Evolutionary conservation across 495 filamentous ascomycete species (phyloP).

Genomic region (Clavariopsis aquatica): DNA sequence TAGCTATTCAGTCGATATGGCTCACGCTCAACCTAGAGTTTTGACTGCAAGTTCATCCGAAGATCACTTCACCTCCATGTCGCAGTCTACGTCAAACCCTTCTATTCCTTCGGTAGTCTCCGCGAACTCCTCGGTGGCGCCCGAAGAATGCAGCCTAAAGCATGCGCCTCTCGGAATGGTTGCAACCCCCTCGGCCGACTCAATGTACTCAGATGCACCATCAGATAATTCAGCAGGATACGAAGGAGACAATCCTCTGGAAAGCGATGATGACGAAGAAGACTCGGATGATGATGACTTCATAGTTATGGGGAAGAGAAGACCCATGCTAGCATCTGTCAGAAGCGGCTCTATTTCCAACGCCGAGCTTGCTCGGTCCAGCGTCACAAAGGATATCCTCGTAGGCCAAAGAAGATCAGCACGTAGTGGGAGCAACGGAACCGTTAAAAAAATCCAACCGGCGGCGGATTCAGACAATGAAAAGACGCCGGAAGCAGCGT

Average conservation of each 20-base stretch:
- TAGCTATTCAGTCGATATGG: slow-evolving; percentile 20
- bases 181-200: slow-evolving; percentile 32
- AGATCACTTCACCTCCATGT: slow-evolving; percentile 47
- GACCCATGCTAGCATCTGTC: neutral
- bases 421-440: slow-evolving; percentile 42
- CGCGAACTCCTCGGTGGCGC: slow-evolving; percentile 44
- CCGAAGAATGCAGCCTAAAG: slow-evolving; percentile 34
- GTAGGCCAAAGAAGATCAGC: slow-evolving; percentile 21
- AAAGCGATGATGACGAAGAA: slow-evolving; percentile 42
- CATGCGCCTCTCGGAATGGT: slow-evolving; percentile 15
- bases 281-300: slow-evolving; percentile 42
- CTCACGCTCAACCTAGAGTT: slow-evolving; percentile 21
- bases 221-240: slow-evolving; percentile 57
- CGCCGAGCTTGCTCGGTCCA: slow-evolving; percentile 32
- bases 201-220: slow-evolving; percentile 38
- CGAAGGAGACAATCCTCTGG: slow-evolving; percentile 43
- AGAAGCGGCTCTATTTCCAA: slow-evolving; percentile 39
- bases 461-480: slow-evolving; percentile 10
- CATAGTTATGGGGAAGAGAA: slow-evolving; percentile 37
- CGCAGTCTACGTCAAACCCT: slow-evolving; percentile 48
- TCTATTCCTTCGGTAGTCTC: slow-evolving; percentile 51
- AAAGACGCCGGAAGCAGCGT: neutral
- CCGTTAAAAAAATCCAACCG: slow-evolving; percentile 40
- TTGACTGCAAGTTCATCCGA: slow-evolving; percentile 48
- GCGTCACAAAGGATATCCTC: slow-evolving; percentile 19